Conservation (phyloP, 805 yeast genomes). For the Komagataella mondaviorum region DNA sequence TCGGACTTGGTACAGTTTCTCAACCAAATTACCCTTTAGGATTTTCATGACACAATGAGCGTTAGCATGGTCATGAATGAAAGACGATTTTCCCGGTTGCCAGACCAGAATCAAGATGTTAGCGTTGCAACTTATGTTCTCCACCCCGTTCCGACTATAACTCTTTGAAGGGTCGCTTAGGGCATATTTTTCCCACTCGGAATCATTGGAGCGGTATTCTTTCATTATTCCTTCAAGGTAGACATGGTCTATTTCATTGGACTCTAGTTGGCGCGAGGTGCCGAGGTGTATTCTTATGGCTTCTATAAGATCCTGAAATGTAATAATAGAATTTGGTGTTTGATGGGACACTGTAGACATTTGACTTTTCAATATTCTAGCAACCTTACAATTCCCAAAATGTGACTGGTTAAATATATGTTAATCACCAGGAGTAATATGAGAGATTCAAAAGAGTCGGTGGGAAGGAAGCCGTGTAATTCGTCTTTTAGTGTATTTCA, state of each 20-base stretch:
- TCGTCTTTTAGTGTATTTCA: neutral
- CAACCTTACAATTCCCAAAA: neutral
- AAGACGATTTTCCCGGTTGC: constrained; percentile 52
- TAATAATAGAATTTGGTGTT: neutral
- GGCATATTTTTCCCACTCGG: constrained; percentile 50
- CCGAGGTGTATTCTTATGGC: constrained; percentile 5
- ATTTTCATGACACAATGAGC: constrained; percentile 71
- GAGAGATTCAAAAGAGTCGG: neutral
- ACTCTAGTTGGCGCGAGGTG: constrained; percentile 1
- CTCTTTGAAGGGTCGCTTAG: constrained; percentile 32
- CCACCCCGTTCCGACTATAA: constrained; percentile 64
- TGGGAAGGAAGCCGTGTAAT: neutral
- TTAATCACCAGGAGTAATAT: neutral
- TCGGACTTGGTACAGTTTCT: constrained; percentile 32
- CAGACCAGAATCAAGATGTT: constrained; percentile 56
- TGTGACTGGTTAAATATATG: neutral
- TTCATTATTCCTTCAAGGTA: constrained; percentile 31
- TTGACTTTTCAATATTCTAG: neutral
- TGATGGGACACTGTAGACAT: neutral
- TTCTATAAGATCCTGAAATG: neutral
- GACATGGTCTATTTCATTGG: constrained; percentile 39
- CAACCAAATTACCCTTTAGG: constrained; percentile 43
- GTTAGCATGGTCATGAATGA: constrained; percentile 63
- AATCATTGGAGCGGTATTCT: constrained; percentile 28
- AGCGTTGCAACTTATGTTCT: constrained; percentile 58